Evolutionary conservation across 108 stramenopile genomes (phyloP).

Genomic region (Craspedostauros australis): DNA sequence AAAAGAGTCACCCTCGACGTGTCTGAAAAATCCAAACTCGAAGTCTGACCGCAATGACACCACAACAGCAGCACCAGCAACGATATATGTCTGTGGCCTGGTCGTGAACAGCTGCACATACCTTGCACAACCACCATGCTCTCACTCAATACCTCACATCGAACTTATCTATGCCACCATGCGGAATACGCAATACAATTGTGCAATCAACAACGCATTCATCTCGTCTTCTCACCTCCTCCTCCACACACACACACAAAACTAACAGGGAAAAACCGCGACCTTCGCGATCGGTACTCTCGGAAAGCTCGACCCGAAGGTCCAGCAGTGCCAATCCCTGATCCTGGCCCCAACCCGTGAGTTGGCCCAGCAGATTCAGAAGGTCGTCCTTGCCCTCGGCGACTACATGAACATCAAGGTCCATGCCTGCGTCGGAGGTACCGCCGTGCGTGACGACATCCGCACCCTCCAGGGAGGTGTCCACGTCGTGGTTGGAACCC

Average conservation of each 20-base stretch:
- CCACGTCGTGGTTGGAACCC: constrained; percentile 98
- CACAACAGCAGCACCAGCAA: too few relatives aligned
- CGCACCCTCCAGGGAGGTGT: constrained; percentile 97
- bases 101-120: not conserved
- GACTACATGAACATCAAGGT: constrained; percentile 98
- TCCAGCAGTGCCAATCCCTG: constrained; percentile 93
- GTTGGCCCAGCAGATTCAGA: constrained; percentile 99
- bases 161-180: too few relatives aligned
- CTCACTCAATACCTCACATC: too few relatives aligned
- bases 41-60: constrained; percentile 80
- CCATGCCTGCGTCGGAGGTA: constrained; percentile 99
- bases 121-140: not conserved
- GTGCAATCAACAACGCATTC: not conserved
- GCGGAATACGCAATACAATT: too few relatives aligned
- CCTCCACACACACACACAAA: too few relatives aligned
- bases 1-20: constrained; percentile 90
- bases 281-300: constrained; percentile 98
- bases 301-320: constrained; percentile 87
- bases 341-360: constrained; percentile 99
- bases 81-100: not conserved
- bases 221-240: constrained; percentile 4
- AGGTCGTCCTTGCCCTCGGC: constrained; percentile 97
- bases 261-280: constrained; percentile 98
- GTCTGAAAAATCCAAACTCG: constrained; percentile 80
- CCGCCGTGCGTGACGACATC: constrained; percentile 99